Evolutionary conservation across 2,329 filamentous ascomycete species (phyloP).

Genomic region (Cytospora piceicola): DNA sequence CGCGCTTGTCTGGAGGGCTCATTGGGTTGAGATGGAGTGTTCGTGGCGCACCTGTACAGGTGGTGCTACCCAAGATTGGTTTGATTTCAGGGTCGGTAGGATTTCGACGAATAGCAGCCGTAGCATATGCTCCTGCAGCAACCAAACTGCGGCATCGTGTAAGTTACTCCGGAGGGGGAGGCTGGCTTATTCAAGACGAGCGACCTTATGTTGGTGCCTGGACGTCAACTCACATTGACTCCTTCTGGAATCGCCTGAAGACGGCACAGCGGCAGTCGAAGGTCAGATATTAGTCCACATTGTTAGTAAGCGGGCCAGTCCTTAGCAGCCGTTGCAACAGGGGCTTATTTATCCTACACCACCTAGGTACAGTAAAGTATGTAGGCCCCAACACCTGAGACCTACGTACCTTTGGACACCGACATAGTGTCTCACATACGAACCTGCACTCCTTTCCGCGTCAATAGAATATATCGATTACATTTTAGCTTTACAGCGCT

Average conservation of each 20-base stretch:
- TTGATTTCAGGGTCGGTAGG: constrained; percentile 13
- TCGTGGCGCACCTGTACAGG: background rate
- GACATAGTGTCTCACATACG: no score
- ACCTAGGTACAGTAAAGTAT: no score
- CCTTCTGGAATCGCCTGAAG: constrained; percentile 9
- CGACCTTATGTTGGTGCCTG: constrained; percentile 14
- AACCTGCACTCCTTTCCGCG: no score
- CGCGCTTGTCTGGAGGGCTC: constrained; percentile 30
- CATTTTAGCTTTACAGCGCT: no score
- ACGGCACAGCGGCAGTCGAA: constrained; percentile 16
- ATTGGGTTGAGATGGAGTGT: constrained; percentile 2
- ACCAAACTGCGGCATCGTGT: constrained; percentile 16
- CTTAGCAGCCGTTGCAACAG: constrained; percentile 3
- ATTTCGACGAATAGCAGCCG: constrained; percentile 11
- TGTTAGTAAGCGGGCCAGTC: constrained; percentile 17
- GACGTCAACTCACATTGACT: constrained; percentile 3
- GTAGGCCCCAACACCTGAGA: background rate
- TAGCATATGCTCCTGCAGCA: constrained; percentile 12
- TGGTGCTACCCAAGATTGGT: background rate
- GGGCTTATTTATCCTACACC: no score
- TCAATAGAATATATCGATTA: no score
- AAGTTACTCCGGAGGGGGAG: background rate
- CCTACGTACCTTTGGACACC: no score
- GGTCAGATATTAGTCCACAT: background rate
- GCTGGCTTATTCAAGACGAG: background rate